Conservation (phyloP, 176 grass and related monocot genomes). For the Pontederia crassipes region DNA sequence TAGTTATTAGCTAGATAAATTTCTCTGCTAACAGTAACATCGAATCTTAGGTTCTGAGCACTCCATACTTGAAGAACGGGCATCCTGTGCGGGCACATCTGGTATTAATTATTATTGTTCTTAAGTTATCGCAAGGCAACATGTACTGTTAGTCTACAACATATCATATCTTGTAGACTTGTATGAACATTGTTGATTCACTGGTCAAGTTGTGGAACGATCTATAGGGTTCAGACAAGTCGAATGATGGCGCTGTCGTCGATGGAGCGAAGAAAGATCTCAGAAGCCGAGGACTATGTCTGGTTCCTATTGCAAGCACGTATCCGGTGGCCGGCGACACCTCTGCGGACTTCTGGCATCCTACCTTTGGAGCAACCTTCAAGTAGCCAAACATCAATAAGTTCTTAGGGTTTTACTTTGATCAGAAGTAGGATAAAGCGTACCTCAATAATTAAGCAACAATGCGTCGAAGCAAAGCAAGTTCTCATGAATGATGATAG, state of each 20-base stretch:
- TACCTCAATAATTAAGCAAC: neutral
- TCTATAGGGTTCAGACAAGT: constrained; percentile 39
- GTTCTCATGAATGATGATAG: neutral
- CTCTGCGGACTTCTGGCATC: constrained; percentile 68
- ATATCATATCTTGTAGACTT: neutral
- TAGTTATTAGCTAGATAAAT: neutral
- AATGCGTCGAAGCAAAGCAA: neutral
- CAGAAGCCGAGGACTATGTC: constrained; percentile 70
- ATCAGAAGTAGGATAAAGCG: neutral
- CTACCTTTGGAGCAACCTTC: constrained; percentile 61
- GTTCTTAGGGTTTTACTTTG: neutral
- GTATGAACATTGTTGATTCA: neutral
- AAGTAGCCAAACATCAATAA: constrained; percentile 34
- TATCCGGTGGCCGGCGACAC: constrained; percentile 63
- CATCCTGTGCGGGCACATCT: neutral
- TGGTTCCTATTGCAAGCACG: constrained; percentile 82
- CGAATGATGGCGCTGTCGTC: constrained; percentile 15
- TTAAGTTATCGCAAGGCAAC: neutral
- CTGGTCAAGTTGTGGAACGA: constrained; percentile 19
- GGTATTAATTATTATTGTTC: neutral
- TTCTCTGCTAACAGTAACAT: too few relatives aligned
- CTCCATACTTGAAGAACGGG: constrained; percentile 8
- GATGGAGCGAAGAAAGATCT: constrained; percentile 45
- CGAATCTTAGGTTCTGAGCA: constrained; percentile 4
- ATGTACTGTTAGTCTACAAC: constrained; percentile 20